Conservation (phyloP, 495 filamentous ascomycete species). For the Podospora tetraspora region DNA sequence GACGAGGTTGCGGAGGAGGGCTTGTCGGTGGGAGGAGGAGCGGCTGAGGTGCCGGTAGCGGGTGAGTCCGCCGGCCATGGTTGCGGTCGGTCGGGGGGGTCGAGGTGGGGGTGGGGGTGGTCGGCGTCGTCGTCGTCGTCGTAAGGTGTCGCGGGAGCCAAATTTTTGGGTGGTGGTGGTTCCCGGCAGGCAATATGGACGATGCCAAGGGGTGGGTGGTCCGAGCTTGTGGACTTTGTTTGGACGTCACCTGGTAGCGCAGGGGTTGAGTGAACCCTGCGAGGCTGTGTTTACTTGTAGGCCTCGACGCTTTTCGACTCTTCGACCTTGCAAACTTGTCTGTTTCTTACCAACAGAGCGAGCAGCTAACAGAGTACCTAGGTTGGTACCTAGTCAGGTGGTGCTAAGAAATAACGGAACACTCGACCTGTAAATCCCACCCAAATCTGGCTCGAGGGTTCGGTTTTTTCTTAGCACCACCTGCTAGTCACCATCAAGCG, state of each 20-base stretch:
- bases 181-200: neutral
- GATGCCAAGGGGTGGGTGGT: neutral
- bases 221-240: neutral
- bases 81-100: slow-evolving; percentile 4
- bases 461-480: no score
- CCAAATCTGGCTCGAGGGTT: no score
- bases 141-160: neutral
- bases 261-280: neutral
- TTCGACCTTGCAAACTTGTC: no score
- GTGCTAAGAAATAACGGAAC: no score
- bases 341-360: no score
- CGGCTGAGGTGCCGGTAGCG: slow-evolving; percentile 87
- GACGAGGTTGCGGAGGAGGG: slow-evolving; percentile 91
- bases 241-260: neutral
- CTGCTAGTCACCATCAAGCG: no score
- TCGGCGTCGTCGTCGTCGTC: neutral
- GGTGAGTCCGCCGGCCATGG: slow-evolving; percentile 77
- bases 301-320: no score
- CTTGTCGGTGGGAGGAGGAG: slow-evolving; percentile 77
- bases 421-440: no score
- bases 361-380: no score
- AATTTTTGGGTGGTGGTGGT: neutral
- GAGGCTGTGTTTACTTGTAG: no score
- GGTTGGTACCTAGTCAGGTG: no score
- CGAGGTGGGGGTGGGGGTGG: neutral